Percentiles rank a stretch among this genome's conserved stretches.
phyloP scores from a whole-genome alignment of 768 basidiomycete species.

The Mycena venus region DNA sequence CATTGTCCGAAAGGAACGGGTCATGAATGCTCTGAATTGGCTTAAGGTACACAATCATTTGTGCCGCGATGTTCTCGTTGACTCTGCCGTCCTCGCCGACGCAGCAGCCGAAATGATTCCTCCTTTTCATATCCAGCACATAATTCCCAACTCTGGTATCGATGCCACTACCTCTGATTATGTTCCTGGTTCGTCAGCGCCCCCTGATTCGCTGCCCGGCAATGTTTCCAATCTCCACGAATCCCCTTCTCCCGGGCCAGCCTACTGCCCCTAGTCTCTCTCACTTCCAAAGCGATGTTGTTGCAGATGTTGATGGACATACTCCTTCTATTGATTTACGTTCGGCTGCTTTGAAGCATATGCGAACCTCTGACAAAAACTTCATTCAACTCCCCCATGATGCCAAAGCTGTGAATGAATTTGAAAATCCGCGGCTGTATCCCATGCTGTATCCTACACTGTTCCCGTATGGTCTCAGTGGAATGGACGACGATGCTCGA shows the following conservation, averaged over 20 bases:
- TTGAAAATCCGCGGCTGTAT: not conserved
- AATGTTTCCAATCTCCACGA: too few species aligned
- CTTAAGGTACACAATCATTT: not conserved
- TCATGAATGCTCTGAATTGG: not conserved
- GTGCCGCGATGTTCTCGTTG: not conserved
- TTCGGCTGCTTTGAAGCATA: not conserved
- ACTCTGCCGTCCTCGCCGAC: not conserved
- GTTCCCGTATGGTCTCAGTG: not conserved
- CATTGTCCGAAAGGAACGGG: not conserved
- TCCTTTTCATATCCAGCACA: not conserved
- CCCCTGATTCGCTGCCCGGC: too few species aligned
- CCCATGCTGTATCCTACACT: not conserved
- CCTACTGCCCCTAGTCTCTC: too few species aligned
- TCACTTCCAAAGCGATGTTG: not conserved
- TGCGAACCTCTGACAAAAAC: not conserved
- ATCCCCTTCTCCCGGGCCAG: too few species aligned
- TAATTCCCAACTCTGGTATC: not conserved
- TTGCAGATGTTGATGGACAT: not conserved
- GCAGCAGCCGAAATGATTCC: not conserved
- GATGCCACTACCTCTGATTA: not conserved
- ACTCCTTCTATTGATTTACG: not conserved
- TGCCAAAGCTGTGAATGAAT: not conserved
- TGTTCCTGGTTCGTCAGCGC: not conserved
- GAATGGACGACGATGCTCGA: not conserved
- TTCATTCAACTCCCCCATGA: not conserved